Evolutionary conservation across 805 yeast species (phyloP).

Genomic region (Pichia manshurica): DNA sequence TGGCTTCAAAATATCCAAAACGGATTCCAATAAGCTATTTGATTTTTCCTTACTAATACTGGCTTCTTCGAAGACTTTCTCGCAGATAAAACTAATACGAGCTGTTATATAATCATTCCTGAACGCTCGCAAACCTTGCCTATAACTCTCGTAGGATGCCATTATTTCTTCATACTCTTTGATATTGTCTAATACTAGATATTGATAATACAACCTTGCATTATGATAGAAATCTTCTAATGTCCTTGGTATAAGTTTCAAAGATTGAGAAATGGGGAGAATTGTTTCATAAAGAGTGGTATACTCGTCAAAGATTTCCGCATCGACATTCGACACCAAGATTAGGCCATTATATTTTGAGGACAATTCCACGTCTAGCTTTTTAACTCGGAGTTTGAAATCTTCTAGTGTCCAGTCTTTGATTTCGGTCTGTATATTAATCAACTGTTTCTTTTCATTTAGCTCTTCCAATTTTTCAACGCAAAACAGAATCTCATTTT

Average conservation of each 20-base stretch:
- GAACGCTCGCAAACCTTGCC: slow-evolving; percentile 36
- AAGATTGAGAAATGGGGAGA: slow-evolving; percentile 47
- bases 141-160: slow-evolving; percentile 37
- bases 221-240: slow-evolving; percentile 37
- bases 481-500: slow-evolving; percentile 19
- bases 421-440: slow-evolving; percentile 31
- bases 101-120: slow-evolving; percentile 43
- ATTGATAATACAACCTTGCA: slow-evolving; percentile 29
- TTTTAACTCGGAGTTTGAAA: neutral
- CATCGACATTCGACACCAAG: slow-evolving; percentile 3
- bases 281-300: slow-evolving; percentile 36
- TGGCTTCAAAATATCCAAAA: slow-evolving; percentile 7
- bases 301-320: slow-evolving; percentile 25
- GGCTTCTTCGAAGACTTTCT: slow-evolving; percentile 37
- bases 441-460: slow-evolving; percentile 31
- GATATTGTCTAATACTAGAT: slow-evolving; percentile 29
- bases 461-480: slow-evolving; percentile 14
- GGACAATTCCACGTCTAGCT: neutral
- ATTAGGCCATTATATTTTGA: slow-evolving; percentile 6
- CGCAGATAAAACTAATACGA: slow-evolving; percentile 53
- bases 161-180: slow-evolving; percentile 36
- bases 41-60: slow-evolving; percentile 24
- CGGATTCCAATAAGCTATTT: neutral
- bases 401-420: neutral
- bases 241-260: slow-evolving; percentile 46